phyloP scores from a whole-genome alignment of 331 rosid genomes.

The Quercus lobata region DNA sequence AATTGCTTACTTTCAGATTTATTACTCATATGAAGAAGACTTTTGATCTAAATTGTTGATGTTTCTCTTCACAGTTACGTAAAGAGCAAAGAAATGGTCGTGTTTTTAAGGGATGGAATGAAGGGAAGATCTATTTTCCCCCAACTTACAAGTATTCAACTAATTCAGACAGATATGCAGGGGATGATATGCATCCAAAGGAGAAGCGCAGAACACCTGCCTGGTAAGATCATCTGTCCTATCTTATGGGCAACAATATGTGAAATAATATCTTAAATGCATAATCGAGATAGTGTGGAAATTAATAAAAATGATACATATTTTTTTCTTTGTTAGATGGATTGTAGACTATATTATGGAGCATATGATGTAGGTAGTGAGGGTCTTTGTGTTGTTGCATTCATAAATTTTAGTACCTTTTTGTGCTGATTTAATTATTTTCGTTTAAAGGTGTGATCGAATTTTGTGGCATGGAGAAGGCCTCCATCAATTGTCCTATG shows the following conservation, averaged over 20 bases:
- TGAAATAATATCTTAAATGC: slow-evolving; percentile 1
- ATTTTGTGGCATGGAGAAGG: slow-evolving; percentile 99
- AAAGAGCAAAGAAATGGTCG: slow-evolving; percentile 93
- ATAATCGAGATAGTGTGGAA: neutral
- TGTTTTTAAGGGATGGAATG: slow-evolving; percentile 86
- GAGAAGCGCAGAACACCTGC: slow-evolving; percentile 98
- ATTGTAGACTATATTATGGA: slow-evolving; percentile 1
- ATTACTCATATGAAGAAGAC: neutral
- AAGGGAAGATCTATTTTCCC: slow-evolving; percentile 96
- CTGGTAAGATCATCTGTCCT: slow-evolving; percentile 55
- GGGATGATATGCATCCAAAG: slow-evolving; percentile 92
- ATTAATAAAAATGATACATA: neutral
- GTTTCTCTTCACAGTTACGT: slow-evolving; percentile 61
- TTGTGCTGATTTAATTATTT: slow-evolving; percentile 20
- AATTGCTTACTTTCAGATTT: slow-evolving; percentile 5
- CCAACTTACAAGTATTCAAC: slow-evolving; percentile 98
- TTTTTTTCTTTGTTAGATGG: neutral
- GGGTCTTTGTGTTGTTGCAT: neutral
- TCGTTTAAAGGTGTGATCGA: slow-evolving; percentile 82
- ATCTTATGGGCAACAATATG: neutral
- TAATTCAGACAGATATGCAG: slow-evolving; percentile 94
- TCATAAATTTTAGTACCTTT: neutral
- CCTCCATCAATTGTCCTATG: slow-evolving; percentile 87
- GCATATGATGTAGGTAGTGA: neutral
- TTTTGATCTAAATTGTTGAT: slow-evolving; percentile 10